Evolutionary conservation across 176 grass and related monocot species (phyloP), one percentile per base, ranked within the genome.

Genomic region (Oryza longistaminata): DNA sequence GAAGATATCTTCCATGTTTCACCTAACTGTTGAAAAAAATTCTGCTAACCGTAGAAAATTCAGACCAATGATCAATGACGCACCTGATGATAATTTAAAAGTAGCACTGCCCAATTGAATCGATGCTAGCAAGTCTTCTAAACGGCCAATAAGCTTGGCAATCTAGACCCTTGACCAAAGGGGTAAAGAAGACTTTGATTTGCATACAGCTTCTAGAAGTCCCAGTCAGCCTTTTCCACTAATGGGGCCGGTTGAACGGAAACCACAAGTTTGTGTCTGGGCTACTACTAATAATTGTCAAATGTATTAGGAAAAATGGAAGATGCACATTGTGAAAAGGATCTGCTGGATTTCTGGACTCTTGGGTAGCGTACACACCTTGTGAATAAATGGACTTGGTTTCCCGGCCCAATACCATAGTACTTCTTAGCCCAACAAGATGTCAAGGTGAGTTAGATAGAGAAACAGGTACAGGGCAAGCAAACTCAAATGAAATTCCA

Each of bases 161-260:
- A 60, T 80, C 53, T 64, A 55, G 72, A 66, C 8, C 37, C 2
- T 82, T 82, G 72, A 86, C 78, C 53, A 37, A 44, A 44, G 7
- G 31, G n/a, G 44, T 34, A 72, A 25, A 42, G 31, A 37, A 15
- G 78, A 58, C 31, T 86, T 66, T 72, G 78, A 81, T 61, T 55
- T 82, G 50, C 19, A 21, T 58, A 58, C 76, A 31, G 43, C 24
- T 73, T 86, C 26, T 67, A 53, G 66, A 90, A 45, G 5, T 77
- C 1, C 1, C 2, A 65, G 29, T 24, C 1, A 14, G n/a, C 45
- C 25, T n/a, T 71, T 70, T 11, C 11, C 9, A 12, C 10, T 22
- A 17, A 6, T 4, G 35, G 19, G 1, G 17, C 19, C 19, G 7
- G 55, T 0, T 9, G 55, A 22, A 22, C 22, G 19, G n/a, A 62